Base-by-base conservation (phyloP, 1,139 yeast genomes). In the Lodderomyces theae region DNA sequence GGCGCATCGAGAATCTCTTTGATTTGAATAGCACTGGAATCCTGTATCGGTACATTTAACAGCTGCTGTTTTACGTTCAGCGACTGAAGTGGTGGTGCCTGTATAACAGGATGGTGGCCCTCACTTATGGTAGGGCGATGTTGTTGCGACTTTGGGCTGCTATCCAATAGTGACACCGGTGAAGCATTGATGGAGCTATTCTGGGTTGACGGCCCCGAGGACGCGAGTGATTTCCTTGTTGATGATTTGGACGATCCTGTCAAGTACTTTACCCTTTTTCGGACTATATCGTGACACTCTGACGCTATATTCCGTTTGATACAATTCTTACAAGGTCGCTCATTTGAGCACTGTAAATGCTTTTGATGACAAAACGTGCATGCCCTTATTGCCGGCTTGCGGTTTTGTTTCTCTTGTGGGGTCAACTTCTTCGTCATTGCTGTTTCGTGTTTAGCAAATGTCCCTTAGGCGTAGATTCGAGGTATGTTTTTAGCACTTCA, bases 241-340 rank as follows among this genome's bases (percentile, higher is more conserved):
- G 35, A 39, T 37, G 35, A 33, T 10, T 22, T 35, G 5, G 35
- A 25, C n/a, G 39, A 30, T 10, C 41, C 44, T 11, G 44, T 52
- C 49, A 70, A 50, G 51, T 71, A 71, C 46, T 72, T 69, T 11
- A 80, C 81, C 43, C 77, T 61, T 54, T 79, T 81, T 34, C 89
- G 61, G 31, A 70, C 71, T n/a, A 79, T 77, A 54, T 82, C 86
- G 29, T 60, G 64, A 57, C 92, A 84, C 12, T 66, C 54, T 42
- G 69, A 71, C 1, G 67, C 77, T n/a, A 78, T 56, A 24, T 79
- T 76, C 42, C 89, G 59, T 54, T 82, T 83, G 30, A 72, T 56
- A 59, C 92, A 84, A 55, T 84, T 84, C 49, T 71, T 73, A 53
- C 90, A 84, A 0, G 92, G 90, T 42, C 92, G 51, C 44, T 69